Base-by-base conservation (phyloP, 2,329 filamentous ascomycete species). In the Zymoseptoria tritici region DNA sequence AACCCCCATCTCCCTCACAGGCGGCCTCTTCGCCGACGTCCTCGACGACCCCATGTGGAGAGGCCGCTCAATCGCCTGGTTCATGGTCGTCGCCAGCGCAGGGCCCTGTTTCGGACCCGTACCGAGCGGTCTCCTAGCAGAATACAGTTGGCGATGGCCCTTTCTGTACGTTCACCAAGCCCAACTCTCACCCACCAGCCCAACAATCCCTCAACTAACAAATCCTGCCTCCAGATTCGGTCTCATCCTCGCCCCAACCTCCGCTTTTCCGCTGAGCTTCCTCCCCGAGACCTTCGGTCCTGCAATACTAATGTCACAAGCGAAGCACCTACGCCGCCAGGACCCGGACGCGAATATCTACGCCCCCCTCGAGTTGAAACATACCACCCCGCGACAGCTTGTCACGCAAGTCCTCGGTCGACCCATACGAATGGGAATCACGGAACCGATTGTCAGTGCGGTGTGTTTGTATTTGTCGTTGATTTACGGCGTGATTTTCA, bases 381-480 rank as follows among this genome's bases (percentile, higher is more conserved):
- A 78, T 53, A 79, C 81, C 21, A 79, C 78, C 20, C 74, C 83
- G n/a, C 78, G 75, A 49, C 81, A 86, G 64, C 79, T 88, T 54
- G 71, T 85, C n/a, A 83, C 80, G 1, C 82, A 86, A 26, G 85
- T 89, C 0, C 75, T 91, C 31, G 85, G 84, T 1, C 77, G 88
- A 0, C 88, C 89, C 0, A 72, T 90, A 3, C 80, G 85, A 24
- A 91, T 91, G 88, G 75, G 89, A 2, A 67, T 71, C 54, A 84
- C 80, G 31, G 89, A 92, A 70, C 84, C 86, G 52, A 87, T 91
- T 55, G 87, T 91, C 5, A 78, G 84, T 19, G 85, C 85, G 49
- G 83, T 81, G 0, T 91, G 90, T 71, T 77, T 90, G n/a, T 83
- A 87, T 22, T 77, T 91, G 24, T 80, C 84, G 49, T 74, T 77